These are phyloP conservation scores for Tetracladium setigerum DNA, from an alignment of 495 filamentous ascomycete species.

Conservation along the genomic window DNA sequence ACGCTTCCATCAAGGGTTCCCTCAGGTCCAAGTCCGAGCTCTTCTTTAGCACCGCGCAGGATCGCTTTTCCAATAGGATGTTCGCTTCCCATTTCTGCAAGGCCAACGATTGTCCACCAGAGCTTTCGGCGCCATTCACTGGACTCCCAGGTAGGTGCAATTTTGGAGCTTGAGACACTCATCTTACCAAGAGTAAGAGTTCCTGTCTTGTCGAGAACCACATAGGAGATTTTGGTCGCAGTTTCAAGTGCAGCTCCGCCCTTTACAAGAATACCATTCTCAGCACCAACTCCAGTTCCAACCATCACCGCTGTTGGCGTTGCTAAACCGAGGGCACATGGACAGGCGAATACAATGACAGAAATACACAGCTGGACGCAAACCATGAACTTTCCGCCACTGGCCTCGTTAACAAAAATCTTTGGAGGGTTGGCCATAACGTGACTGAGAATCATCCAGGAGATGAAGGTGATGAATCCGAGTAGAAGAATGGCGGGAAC, in stretches of 20 bases:
- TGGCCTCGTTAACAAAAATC: slow-evolving; percentile 73
- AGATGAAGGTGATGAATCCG: slow-evolving; percentile 76
- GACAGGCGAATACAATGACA: slow-evolving; percentile 97
- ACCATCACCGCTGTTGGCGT: slow-evolving; percentile 99
- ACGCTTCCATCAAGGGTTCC: slow-evolving; percentile 72
- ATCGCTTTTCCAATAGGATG: slow-evolving; percentile 92
- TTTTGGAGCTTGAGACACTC: slow-evolving; percentile 67
- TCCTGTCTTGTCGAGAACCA: slow-evolving; percentile 99
- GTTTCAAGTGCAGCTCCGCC: slow-evolving; percentile 90
- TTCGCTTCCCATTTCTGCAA: slow-evolving; percentile 89
- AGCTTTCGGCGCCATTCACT: slow-evolving; percentile 61
- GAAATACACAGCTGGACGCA: slow-evolving; percentile 97
- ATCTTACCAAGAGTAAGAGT: slow-evolving; percentile 93
- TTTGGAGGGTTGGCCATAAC: slow-evolving; percentile 70
- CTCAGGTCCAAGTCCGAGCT: slow-evolving; percentile 65
- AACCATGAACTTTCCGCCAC: slow-evolving; percentile 89
- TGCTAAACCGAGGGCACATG: slow-evolving; percentile 87
- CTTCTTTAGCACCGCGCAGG: slow-evolving; percentile 58
- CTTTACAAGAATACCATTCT: slow-evolving; percentile 94
- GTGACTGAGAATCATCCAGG: slow-evolving; percentile 94
- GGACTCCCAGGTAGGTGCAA: slow-evolving; percentile 60
- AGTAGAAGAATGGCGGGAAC: slow-evolving; percentile 83
- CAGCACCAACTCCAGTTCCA: slow-evolving; percentile 92
- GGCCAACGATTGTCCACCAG: slow-evolving; percentile 93
- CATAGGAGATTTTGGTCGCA: slow-evolving; percentile 81